A percentile compares a stretch with the other conserved stretches of the same genome.
phyloP scores from a whole-genome alignment of 768 basidiomycete genomes.

The Phlegmacium glaucopus region DNA sequence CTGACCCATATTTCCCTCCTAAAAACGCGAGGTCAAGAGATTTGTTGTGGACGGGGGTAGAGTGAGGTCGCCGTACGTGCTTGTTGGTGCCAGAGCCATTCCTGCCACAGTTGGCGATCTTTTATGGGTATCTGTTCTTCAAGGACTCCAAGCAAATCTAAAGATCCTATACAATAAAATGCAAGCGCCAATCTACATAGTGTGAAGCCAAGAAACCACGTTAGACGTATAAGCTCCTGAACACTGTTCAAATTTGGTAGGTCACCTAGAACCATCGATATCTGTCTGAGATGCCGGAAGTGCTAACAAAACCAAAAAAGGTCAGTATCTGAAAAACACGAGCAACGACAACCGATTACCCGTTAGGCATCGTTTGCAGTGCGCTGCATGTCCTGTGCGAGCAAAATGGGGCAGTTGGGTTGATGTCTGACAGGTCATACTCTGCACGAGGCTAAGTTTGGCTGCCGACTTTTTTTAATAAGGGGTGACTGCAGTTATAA shows the following conservation, averaged over 20 bases:
- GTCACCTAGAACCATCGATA: conserved; percentile 70
- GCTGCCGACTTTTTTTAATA: too few relatives aligned
- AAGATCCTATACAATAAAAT: conserved; percentile 84
- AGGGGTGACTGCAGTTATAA: not conserved
- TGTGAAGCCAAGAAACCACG: conserved; percentile 4
- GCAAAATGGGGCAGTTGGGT: conserved; percentile 31
- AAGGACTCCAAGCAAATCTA: conserved; percentile 70
- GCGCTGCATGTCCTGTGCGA: conserved; percentile 55
- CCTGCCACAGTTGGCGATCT: conserved; percentile 63
- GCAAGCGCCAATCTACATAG: conserved; percentile 78
- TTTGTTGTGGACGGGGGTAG: not conserved
- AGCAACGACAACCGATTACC: conserved; percentile 29
- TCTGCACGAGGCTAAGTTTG: not conserved
- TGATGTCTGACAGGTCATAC: conserved; percentile 12
- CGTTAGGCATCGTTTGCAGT: conserved; percentile 64
- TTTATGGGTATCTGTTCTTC: conserved; percentile 40
- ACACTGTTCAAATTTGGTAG: conserved; percentile 8
- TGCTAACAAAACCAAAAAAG: conserved; percentile 26
- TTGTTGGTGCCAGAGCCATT: conserved; percentile 93
- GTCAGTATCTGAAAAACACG: not conserved
- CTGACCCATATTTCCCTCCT: conserved; percentile 61
- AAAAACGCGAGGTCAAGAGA: not conserved
- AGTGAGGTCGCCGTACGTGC: conserved; percentile 33
- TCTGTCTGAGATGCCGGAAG: conserved; percentile 69
- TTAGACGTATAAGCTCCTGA: conserved; percentile 10